A percentile compares a stretch with the other conserved stretches of the same genome.
These are phyloP conservation scores for Neopestalotiopsis sp. DNA, from an alignment of 2,329 filamentous ascomycete species.

Conservation along the genomic window DNA sequence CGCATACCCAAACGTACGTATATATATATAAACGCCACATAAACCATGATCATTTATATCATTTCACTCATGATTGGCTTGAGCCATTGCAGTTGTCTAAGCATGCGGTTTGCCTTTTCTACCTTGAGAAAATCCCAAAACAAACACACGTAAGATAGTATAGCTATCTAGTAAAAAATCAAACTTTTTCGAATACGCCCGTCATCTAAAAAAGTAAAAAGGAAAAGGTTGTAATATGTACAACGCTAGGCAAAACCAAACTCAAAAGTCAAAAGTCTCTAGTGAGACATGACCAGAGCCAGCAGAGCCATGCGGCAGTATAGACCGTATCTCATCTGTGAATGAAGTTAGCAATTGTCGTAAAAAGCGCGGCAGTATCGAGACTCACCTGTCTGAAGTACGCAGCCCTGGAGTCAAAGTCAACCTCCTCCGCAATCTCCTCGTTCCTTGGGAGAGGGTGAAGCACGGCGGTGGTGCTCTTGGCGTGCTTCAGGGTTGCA, in stretches of 20 bases:
- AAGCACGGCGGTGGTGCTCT: constrained; percentile 92
- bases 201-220: constrained; percentile 19
- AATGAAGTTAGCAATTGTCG: constrained; percentile 44
- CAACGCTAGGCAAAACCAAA: constrained; percentile 5
- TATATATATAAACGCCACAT: constrained; percentile 21
- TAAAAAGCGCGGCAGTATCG: constrained; percentile 27
- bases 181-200: constrained; percentile 21
- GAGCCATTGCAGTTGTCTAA: constrained; percentile 34
- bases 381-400: constrained; percentile 97
- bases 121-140: constrained; percentile 25
- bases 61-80: constrained; percentile 39
- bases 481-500: constrained; percentile 85
- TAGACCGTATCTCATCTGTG: constrained; percentile 93
- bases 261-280: constrained; percentile 14
- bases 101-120: constrained; percentile 34
- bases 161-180: constrained; percentile 24
- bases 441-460: constrained; percentile 93
- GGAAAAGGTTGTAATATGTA: constrained; percentile 12
- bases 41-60: constrained; percentile 26
- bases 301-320: constrained; percentile 98
- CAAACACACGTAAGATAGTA: constrained; percentile 22
- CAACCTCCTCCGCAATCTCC: constrained; percentile 93
- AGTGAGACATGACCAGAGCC: constrained; percentile 80
- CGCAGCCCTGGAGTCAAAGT: constrained; percentile 94
- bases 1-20: constrained; percentile 24